Percentiles rank a stretch among this genome's conserved stretches.
Evolutionary conservation across 1,284 basidiomycete genomes (phyloP).

Genomic region (Golubevia sp.): DNA sequence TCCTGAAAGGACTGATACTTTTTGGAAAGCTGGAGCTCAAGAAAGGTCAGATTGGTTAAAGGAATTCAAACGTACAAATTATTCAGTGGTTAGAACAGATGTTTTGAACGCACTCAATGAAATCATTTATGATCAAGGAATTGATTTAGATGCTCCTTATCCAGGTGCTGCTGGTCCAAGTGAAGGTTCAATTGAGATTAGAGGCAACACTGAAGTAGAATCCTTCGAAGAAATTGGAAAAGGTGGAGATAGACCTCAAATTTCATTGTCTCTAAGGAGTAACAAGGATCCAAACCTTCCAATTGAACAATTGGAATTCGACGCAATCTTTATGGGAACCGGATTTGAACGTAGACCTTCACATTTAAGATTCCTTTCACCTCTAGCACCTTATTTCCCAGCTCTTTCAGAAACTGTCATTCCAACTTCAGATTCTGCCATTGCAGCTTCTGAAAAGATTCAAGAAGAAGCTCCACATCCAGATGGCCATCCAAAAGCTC

Average conservation of each 20-base stretch:
- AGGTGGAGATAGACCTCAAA: background rate
- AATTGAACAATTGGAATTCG: conserved; percentile 23
- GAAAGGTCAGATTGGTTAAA: conserved; percentile 39
- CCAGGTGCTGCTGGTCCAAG: conserved; percentile 22
- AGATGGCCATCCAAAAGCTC: conserved; percentile 14
- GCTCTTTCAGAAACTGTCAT: conserved; percentile 15
- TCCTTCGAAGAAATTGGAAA: conserved; percentile 6
- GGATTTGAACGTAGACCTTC: conserved; percentile 41
- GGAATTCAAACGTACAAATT: conserved; percentile 59
- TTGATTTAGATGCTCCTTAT: conserved; percentile 40
- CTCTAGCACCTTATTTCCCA: conserved; percentile 36
- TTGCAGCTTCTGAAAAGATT: conserved; percentile 4
- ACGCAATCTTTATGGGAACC: conserved; percentile 54
- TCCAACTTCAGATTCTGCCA: no score
- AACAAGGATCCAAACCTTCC: background rate
- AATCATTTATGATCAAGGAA: conserved; percentile 50
- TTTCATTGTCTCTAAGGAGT: background rate
- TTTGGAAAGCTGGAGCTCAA: conserved; percentile 39
- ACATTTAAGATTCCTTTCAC: conserved; percentile 32
- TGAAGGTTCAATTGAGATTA: conserved; percentile 23
- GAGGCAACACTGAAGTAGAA: conserved; percentile 17
- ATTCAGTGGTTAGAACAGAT: conserved; percentile 50
- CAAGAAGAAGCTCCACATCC: conserved; percentile 24
- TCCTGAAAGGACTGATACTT: conserved; percentile 49
- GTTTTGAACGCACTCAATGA: conserved; percentile 48